Evolutionary conservation across 306 rosid species (phyloP).

Genomic region (Inga oerstediana): DNA sequence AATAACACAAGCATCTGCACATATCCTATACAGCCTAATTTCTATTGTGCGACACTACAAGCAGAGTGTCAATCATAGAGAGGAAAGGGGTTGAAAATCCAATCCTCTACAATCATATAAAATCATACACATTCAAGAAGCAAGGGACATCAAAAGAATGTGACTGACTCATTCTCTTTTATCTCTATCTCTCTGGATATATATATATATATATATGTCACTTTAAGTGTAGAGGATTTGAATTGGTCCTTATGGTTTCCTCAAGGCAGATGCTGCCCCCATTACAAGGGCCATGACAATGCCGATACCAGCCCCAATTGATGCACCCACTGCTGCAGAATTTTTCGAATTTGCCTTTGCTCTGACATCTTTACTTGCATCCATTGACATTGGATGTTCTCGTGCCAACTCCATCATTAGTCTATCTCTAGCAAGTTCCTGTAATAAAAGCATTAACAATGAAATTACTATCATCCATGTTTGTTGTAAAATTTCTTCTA

Average conservation of each 20-base stretch:
- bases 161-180: not conserved
- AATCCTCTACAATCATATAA: not conserved
- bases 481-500: not conserved
- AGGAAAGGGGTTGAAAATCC: not conserved
- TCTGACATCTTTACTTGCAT: slow-evolving; percentile 47
- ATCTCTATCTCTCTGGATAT: not conserved
- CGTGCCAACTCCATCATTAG: slow-evolving; percentile 72
- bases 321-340: slow-evolving; percentile 92
- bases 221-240: not conserved
- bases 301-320: slow-evolving; percentile 92
- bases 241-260: slow-evolving; percentile 68
- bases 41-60: not conserved
- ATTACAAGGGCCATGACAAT: slow-evolving; percentile 83
- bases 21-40: slow-evolving; percentile 24
- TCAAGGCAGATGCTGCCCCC: slow-evolving; percentile 99
- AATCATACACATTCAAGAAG: not conserved
- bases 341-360: slow-evolving; percentile 68
- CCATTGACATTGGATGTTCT: slow-evolving; percentile 56
- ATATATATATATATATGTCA: not conserved
- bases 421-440: slow-evolving; percentile 84
- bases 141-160: not conserved
- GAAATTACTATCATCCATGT: not conserved
- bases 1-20: not conserved
- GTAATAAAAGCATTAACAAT: slow-evolving; percentile 21
- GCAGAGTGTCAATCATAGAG: slow-evolving; percentile 8